Evolutionary conservation across 139 green algal genomes (phyloP).

Genomic region (Edaphochlamys debaryana): DNA sequence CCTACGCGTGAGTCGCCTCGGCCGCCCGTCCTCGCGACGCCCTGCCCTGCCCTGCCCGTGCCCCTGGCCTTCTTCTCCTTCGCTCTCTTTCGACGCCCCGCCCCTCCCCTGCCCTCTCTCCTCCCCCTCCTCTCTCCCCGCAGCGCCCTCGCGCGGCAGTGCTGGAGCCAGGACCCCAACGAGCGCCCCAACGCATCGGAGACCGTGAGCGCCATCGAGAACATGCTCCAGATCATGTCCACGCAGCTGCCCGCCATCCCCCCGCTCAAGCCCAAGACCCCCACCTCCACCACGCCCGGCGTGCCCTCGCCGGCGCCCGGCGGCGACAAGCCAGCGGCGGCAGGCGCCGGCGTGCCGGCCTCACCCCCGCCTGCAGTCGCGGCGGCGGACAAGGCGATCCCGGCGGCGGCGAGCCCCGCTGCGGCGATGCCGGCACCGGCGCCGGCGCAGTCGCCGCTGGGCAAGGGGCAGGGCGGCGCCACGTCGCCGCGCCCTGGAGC

Average conservation of each 20-base stretch:
- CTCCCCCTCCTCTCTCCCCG: not conserved
- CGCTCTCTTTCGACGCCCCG: too few relatives aligned
- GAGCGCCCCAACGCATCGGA: slow-evolving; percentile 25
- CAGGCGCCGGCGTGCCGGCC: too few relatives aligned
- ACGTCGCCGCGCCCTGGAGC: too few relatives aligned
- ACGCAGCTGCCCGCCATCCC: slow-evolving; percentile 34
- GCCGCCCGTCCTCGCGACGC: not conserved
- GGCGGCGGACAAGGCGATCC: too few relatives aligned
- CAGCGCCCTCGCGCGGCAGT: slow-evolving; percentile 34
- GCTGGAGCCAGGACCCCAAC: slow-evolving; percentile 43
- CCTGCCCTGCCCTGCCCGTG: not conserved
- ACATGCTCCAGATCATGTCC: slow-evolving; percentile 35
- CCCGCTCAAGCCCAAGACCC: slow-evolving; percentile 20
- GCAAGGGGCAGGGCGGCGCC: too few relatives aligned
- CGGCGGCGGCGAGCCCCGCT: too few relatives aligned
- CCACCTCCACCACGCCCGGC: too few relatives aligned
- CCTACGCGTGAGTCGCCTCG: slow-evolving; percentile 35
- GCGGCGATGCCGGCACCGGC: too few relatives aligned
- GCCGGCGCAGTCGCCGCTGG: too few relatives aligned
- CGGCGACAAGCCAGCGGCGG: too few relatives aligned
- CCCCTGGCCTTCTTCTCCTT: not conserved
- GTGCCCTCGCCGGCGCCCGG: too few relatives aligned
- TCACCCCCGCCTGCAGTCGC: too few relatives aligned
- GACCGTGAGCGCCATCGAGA: slow-evolving; percentile 13
- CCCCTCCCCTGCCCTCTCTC: not conserved